Evolutionary conservation across 495 filamentous ascomycete genomes (phyloP), one percentile per base, ranked within the genome.

Genomic region (Xylaria acuta): DNA sequence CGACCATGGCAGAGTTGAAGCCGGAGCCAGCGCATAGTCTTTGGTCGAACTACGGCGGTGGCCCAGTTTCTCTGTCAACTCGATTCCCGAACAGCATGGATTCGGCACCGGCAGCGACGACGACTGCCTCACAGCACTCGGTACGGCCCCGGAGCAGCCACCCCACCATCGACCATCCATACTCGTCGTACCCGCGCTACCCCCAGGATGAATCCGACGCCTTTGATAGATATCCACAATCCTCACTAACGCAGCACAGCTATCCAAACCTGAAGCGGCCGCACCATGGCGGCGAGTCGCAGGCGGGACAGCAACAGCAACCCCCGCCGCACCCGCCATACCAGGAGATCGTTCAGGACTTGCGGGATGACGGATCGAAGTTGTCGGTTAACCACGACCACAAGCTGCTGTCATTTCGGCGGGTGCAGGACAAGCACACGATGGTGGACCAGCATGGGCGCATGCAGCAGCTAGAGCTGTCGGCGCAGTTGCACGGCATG

Each of bases 401-500:
- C 74, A 85, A 88, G 74, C 78, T 89, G 27, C 80, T 89, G 12
- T 86, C 85, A 54, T 89, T 89, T 75, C 80, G 81, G 73, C 84
- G 82, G 72, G 76, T 84, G 40, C 84, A 82, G 62, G 86, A 88
- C 75, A 87, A 87, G 80, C 85, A 87, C 76, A 88, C 86, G 66
- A 84, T 88, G 25, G 80, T 88, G 73, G 87, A 89, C 73, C 77
- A 80, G 47, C 84, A 87, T 77, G 87, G 86, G 22, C 83, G 86
- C 60, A 83, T 87, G 74, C 84, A 87, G 75, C 82, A 86, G 67
- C 84, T 88, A 54, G 86, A 88, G 67, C 85, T 97, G 30, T 88
- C 92, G 40, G 94, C 94, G 53, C 94, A 97, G 80, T 87, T 97
- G 54, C 94, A 97, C 79, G 94, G 94, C 80, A 97, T 97, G 94